Base-by-base conservation (phyloP, 2,329 filamentous ascomycete genomes). In the Ophiostoma montium region DNA sequence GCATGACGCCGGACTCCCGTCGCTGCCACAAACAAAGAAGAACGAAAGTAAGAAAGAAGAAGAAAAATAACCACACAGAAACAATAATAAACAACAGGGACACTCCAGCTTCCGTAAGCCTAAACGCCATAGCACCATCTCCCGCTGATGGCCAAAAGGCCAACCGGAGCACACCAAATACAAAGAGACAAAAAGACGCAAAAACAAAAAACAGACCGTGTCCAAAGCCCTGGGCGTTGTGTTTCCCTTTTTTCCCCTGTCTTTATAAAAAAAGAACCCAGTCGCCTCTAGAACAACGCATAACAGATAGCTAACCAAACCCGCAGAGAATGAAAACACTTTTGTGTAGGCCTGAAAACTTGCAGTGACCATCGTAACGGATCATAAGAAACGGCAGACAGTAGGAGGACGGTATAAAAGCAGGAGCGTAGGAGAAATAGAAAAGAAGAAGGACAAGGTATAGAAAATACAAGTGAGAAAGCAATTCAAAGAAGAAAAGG, bases 1-100 rank as follows among this genome's bases (percentile, higher is more conserved):
- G 18, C 10, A 41, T 38, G 47, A 51, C 49, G 31, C 49, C 49
- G 18, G n/a, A 38, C 49, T 36, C 49, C 49, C 33, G 30, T 41
- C 49, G 45, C 49, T 48, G 45, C 36, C 41, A 27, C 38, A 35
- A 33, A 43, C 21, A 38, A 19, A 33, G 30, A 16, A n/a, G n/a
- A 36, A 31, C 23, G 35, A 31, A 32, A 42, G 23, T 16, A 42
- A 9, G 13, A 33, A 18, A 18, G 6, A 44, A 33, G 10, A 32
- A 21, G 15, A 47, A 2, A 35, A 31, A 15, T 16, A 39, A 30
- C 13, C 13, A 15, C 12, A 44, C 12, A 44, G 16, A 18, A 41
- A 13, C n/a, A 35, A 19, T 19, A 27, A 15, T 10, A 21, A 23
- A 27, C 16, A 11, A 32, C 10, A 39, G 15, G 35, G 15, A 32